Evolutionary conservation across 2,329 filamentous ascomycete species (phyloP), one percentile per base, ranked within the genome.

Genomic region (Stachybotrys chlorohalonatus): DNA sequence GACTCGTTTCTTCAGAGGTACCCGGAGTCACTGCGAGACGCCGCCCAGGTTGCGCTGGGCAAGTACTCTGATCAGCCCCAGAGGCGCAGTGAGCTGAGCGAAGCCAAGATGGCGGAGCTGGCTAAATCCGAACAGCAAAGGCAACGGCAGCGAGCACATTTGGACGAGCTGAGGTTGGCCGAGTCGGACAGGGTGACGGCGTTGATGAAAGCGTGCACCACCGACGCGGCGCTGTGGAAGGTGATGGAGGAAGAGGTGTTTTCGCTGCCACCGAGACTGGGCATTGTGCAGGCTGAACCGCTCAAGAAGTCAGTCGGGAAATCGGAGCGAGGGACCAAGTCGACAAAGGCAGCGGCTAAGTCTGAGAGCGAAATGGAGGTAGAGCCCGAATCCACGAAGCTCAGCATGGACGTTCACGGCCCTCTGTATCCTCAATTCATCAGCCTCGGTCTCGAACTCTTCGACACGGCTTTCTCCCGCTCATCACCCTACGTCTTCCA

Each of bases 211-310:
- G 65, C 62, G 2, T 84, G 84, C 16, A 60, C 72, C 55, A 81
- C 81, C 0, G 88, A 92, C 60, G 70, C 77, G 17, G 80, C 82
- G 52, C 73, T 90, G 9, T 91, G 87, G 86, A 67, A 81, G 7
- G 68, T 86, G 3, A 74, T 92, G 65, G 82, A 89, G 57, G 66
- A 72, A 5, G 80, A 90, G 52, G 83, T 91, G 11, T 88, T 91
- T 60, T 73, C 77, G 1, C 69, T 85, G 58, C 78, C 86, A 0
- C 64, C 69, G 4, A 77, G 73, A 56, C 69, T 90, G 17, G 79
- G 83, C 11, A 73, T 88, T 11, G 65, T 72, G 53, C 66, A 71
- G 31, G 52, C 45, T 9, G 39, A 36, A 1, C 39, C 31, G 45
- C 7, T 17, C 24, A 24, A 24, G 45, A 62, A 57, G n/a, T 31